Evolutionary conservation across 1,139 yeast genomes (phyloP).

Genomic region (Yamadazyma triangularis): DNA sequence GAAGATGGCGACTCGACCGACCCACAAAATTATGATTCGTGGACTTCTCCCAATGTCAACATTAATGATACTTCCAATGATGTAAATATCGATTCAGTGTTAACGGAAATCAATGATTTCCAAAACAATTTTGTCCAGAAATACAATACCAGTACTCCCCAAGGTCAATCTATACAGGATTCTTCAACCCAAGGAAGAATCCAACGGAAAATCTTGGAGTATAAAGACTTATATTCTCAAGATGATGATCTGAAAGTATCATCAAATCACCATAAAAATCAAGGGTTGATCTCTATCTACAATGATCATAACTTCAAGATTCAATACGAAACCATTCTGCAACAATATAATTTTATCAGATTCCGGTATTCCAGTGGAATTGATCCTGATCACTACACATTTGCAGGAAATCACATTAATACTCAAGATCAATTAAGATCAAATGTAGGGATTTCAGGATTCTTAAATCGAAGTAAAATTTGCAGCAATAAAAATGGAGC

Average conservation of each 20-base stretch:
- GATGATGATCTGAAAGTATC: conserved; percentile 9
- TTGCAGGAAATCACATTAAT: conserved; percentile 4
- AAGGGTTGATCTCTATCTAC: conserved; percentile 2
- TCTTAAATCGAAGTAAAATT: conserved; percentile 9
- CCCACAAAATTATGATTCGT: conserved; percentile 3
- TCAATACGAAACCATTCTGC: conserved; percentile 34
- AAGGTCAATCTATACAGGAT: conserved; percentile 2
- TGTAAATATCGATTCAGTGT: conserved; percentile 16
- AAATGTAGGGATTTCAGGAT: conserved; percentile 14
- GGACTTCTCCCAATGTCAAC: conserved; percentile 8
- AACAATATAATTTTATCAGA: conserved; percentile 37
- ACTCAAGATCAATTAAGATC: conserved; percentile 6
- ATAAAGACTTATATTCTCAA: conserved; percentile 24
- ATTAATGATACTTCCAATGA: conserved; percentile 4
- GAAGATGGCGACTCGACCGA: conserved; percentile 16
- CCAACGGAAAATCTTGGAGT: conserved; percentile 34
- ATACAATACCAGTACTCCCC: conserved; percentile 10
- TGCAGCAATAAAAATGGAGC: too few relatives aligned
- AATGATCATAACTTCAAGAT: conserved; percentile 24
- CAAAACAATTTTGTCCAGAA: conserved; percentile 28
- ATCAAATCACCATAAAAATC: too few relatives aligned
- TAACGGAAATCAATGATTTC: conserved; percentile 29
- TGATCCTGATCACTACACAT: conserved; percentile 5
- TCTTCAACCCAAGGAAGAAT: conserved; percentile 19
- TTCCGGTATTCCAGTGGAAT: conserved; percentile 24